A percentile compares a stretch with the other conserved stretches of the same genome.
Conservation (phyloP, 495 filamentous ascomycete genomes). For the Pseudoneurospora amorphoporcata region DNA sequence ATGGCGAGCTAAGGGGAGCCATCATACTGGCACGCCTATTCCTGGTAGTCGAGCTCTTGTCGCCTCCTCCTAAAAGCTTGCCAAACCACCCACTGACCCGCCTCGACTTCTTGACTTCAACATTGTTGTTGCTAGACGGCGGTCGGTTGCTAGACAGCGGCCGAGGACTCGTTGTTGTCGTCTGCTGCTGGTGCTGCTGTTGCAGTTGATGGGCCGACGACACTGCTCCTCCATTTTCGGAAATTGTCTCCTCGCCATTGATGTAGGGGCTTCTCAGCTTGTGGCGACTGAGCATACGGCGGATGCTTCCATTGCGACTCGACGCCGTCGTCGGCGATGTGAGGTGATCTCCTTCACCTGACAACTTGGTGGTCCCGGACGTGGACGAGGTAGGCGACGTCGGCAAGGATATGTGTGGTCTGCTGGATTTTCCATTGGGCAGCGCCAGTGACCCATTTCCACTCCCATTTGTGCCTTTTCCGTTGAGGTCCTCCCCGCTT, state of each 20-base stretch:
- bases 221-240: slow-evolving; percentile 3
- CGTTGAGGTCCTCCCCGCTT: slow-evolving; percentile 5
- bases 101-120: slow-evolving; percentile 22
- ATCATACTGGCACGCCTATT: slow-evolving; percentile 22
- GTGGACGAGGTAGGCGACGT: slow-evolving; percentile 16
- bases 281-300: slow-evolving; percentile 35
- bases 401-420: slow-evolving; percentile 23
- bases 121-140: neutral
- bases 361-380: slow-evolving; percentile 26
- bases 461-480: slow-evolving; percentile 1
- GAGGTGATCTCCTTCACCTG: slow-evolving; percentile 30
- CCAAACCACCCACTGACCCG: slow-evolving; percentile 42
- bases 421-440: slow-evolving; percentile 22
- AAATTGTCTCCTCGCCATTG: slow-evolving; percentile 19
- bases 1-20: slow-evolving; percentile 5
- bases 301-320: slow-evolving; percentile 32
- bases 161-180: neutral
- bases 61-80: slow-evolving; percentile 26
- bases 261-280: slow-evolving; percentile 36
- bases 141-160: neutral
- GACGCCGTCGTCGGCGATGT: slow-evolving; percentile 32
- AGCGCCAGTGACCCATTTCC: slow-evolving; percentile 3
- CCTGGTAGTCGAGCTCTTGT: slow-evolving; percentile 4
- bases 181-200: slow-evolving; percentile 13
- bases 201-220: slow-evolving; percentile 31